phyloP scores from a whole-genome alignment of 345 rosid species.

The Gossypium sturtianum region DNA sequence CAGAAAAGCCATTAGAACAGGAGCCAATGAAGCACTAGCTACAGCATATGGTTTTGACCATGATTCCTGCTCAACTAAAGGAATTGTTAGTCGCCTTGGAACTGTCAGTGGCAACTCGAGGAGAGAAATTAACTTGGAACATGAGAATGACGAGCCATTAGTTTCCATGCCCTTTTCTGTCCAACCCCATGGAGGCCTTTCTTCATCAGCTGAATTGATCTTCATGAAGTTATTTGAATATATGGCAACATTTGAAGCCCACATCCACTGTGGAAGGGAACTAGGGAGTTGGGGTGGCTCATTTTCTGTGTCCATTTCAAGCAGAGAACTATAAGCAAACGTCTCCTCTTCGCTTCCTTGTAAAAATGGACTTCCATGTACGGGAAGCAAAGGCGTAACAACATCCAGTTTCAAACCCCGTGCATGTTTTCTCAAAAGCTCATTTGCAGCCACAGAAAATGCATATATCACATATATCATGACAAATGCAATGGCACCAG shows the following conservation, averaged over 20 bases:
- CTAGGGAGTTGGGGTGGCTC: constrained; percentile 33
- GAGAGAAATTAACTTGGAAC: constrained; percentile 38
- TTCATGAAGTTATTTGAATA: constrained; percentile 50
- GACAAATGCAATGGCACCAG: constrained; percentile 59
- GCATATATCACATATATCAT: constrained; percentile 65
- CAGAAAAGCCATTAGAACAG: constrained; percentile 51
- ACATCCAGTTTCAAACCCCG: constrained; percentile 37
- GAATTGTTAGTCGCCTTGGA: constrained; percentile 74
- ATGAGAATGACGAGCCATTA: constrained; percentile 22
- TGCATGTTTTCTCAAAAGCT: constrained; percentile 64
- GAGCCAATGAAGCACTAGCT: constrained; percentile 67
- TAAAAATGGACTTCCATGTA: constrained; percentile 38
- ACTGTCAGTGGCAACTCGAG: constrained; percentile 65
- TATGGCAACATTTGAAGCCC: constrained; percentile 70
- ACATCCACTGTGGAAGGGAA: constrained; percentile 43
- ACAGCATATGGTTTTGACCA: constrained; percentile 83
- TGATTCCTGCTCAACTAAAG: constrained; percentile 55
- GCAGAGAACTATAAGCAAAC: constrained; percentile 40
- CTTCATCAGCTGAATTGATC: constrained; percentile 25
- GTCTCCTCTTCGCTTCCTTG: constrained; percentile 37
- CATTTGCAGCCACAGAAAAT: constrained; percentile 68
- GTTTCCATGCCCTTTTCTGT: constrained; percentile 31
- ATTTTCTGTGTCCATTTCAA: constrained; percentile 42
- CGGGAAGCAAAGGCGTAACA: constrained; percentile 46
- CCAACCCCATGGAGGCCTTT: constrained; percentile 56